phyloP scores from a whole-genome alignment of 768 basidiomycete species.

The Leccinum uliginosum region DNA sequence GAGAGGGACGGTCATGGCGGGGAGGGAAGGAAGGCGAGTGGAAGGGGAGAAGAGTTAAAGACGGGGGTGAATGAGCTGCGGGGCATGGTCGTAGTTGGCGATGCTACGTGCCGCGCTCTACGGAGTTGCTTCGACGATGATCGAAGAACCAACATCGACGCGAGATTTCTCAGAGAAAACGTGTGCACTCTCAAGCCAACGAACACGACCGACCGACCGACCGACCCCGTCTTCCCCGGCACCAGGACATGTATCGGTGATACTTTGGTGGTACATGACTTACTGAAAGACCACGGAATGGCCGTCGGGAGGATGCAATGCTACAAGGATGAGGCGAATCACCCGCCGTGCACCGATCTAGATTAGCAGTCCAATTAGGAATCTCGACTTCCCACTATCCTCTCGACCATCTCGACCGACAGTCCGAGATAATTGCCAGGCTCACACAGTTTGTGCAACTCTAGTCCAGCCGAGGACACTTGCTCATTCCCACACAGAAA shows the following conservation, averaged over 20 bases:
- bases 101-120: conserved; percentile 26
- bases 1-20: conserved; percentile 21
- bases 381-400: background rate
- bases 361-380: conserved; percentile 6
- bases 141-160: conserved; percentile 21
- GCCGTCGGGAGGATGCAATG: conserved; percentile 1
- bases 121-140: conserved; percentile 32
- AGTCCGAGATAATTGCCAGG: conserved; percentile 37
- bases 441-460: conserved; percentile 33
- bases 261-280: background rate
- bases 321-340: conserved; percentile 8
- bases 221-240: background rate
- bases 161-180: background rate
- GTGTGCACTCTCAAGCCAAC: background rate
- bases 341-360: conserved; percentile 1
- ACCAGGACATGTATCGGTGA: background rate
- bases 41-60: conserved; percentile 5
- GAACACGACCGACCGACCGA: background rate
- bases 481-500: conserved; percentile 28
- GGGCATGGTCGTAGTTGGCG: conserved; percentile 13
- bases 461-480: conserved; percentile 24
- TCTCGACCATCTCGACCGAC: conserved; percentile 29
- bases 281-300: background rate
- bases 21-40: background rate
- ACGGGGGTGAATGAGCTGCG: background rate